A percentile compares a stretch with the other conserved stretches of the same genome.
These are phyloP conservation scores for Amesomyces nigricolor DNA, from an alignment of 2,329 filamentous ascomycete genomes.

Conservation along the genomic window DNA sequence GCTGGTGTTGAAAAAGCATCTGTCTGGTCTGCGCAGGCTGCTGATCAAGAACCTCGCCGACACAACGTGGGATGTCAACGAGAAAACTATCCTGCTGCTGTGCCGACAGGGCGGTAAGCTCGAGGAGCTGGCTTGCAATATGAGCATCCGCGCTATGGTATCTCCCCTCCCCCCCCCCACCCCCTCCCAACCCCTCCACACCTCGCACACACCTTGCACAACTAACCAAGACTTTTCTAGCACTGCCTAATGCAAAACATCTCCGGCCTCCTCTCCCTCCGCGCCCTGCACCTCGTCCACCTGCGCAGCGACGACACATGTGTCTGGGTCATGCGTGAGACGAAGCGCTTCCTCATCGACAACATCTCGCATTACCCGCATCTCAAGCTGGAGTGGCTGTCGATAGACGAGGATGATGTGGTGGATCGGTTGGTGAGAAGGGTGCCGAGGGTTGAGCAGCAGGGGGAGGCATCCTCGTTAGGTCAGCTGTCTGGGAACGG, in stretches of 20 bases:
- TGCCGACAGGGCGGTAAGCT: conserved; percentile 45
- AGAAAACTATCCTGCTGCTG: conserved; percentile 49
- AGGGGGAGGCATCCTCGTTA: conserved; percentile 19
- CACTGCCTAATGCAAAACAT: conserved; percentile 54
- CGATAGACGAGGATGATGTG: conserved; percentile 45
- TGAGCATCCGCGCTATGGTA: conserved; percentile 51
- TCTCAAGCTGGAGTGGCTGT: conserved; percentile 54
- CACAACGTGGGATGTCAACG: conserved; percentile 51
- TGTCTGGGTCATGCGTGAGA: conserved; percentile 51
- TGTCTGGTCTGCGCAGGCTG: conserved; percentile 47
- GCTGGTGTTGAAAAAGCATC: conserved; percentile 53
- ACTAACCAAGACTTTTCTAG: conserved; percentile 30
- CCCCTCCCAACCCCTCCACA: too few relatives aligned
- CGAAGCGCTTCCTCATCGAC: conserved; percentile 54
- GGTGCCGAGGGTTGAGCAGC: conserved; percentile 28
- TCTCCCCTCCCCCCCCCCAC: conserved; percentile 27
- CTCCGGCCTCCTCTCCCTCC: conserved; percentile 46
- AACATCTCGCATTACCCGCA: conserved; percentile 50
- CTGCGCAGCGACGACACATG: conserved; percentile 54
- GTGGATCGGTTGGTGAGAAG: conserved; percentile 45
- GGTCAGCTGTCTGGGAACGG: conserved; percentile 31
- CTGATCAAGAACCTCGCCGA: conserved; percentile 55
- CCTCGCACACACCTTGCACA: background rate
- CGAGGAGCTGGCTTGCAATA: conserved; percentile 51
- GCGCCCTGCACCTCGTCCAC: conserved; percentile 50